phyloP scores from a whole-genome alignment of 1,284 basidiomycete species.

The Cryptococcus hybrid region DNA sequence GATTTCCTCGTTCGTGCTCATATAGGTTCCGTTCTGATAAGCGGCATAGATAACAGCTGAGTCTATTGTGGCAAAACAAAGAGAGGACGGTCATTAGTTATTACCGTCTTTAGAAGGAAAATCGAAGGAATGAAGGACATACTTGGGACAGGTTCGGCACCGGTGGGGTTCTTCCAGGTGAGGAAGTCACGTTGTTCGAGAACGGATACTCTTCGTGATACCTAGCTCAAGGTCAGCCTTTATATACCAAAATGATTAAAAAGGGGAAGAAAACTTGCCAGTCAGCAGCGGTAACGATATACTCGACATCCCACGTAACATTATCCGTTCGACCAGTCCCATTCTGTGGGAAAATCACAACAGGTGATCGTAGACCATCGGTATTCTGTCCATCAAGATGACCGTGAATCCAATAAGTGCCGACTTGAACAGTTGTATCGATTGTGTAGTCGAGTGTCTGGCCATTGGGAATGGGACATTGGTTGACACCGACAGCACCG shows the following conservation, averaged over 20 bases:
- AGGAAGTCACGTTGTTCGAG: constrained; percentile 66
- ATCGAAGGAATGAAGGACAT: not conserved
- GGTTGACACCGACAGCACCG: constrained; percentile 75
- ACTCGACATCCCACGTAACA: constrained; percentile 81
- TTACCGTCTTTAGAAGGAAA: no score
- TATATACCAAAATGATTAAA: not conserved
- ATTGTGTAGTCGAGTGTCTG: constrained; percentile 73
- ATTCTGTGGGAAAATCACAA: constrained; percentile 66
- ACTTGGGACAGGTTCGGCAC: constrained; percentile 73
- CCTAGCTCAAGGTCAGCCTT: constrained; percentile 3
- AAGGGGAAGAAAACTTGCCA: constrained; percentile 62
- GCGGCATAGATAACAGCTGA: constrained; percentile 77
- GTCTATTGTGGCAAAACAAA: constrained; percentile 53
- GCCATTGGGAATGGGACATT: constrained; percentile 84
- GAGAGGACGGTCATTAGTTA: not conserved
- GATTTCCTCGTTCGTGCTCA: constrained; percentile 52
- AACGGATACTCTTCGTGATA: constrained; percentile 65
- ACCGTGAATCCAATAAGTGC: constrained; percentile 85
- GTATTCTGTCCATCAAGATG: constrained; percentile 73
- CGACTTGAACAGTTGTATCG: constrained; percentile 64
- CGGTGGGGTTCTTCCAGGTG: constrained; percentile 67
- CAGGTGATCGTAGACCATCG: constrained; percentile 55
- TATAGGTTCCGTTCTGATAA: constrained; percentile 64
- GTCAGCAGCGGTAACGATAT: constrained; percentile 75
- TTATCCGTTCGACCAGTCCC: constrained; percentile 50